Evolutionary conservation across 2,329 filamentous ascomycete species (phyloP), one percentile per base, ranked within the genome.

Genomic region (Ceratocystis lukuohia): DNA sequence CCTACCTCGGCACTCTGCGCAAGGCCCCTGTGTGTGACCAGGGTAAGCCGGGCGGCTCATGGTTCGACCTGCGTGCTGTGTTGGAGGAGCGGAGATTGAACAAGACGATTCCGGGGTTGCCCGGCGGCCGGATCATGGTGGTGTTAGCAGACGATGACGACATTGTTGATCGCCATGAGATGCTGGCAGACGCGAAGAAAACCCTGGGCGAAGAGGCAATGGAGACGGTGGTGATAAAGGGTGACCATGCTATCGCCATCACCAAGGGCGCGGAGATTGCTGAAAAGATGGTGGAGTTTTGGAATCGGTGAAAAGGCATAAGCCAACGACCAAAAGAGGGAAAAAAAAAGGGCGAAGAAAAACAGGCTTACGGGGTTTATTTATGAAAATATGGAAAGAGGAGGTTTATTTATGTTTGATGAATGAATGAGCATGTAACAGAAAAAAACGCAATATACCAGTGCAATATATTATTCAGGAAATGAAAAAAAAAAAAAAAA

Each of bases 1-100:
- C 88, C 0, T 91, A 91, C 71, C 81, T 91, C 71, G 88, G 84
- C 67, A 85, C 82, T 37, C 86, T 93, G 70, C 80, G 85, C 22
- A 76, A 88, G 71, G 86, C 85, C 1, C 89, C 89, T 0, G 84
- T 92, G 25, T 83, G 86, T 69, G 80, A 81, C 12, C 82, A 87
- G 69, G 80, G 84, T 66, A 68, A 68, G 61, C 72, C 74, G 41
- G 77, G 79, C 8, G 77, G 77, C 46, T 78, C 83, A 53, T 93
- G 88, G 88, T 72, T 73, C 28, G 74, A 77, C 1, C 77, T 91
- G 41, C 80, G 81, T 0, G 72, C 74, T 15, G 73, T 80, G 45
- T 75, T 88, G 20, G 74, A 75, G 10, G 72, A 73, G 59, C 75
- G 80, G 70, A 77, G 69, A 6, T 67, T 68, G 71, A 2, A 70